Evolutionary conservation across 192 early-diverging fungal species (phyloP), one percentile per base, ranked within the genome.

Genomic region (Coemansia sp.): DNA sequence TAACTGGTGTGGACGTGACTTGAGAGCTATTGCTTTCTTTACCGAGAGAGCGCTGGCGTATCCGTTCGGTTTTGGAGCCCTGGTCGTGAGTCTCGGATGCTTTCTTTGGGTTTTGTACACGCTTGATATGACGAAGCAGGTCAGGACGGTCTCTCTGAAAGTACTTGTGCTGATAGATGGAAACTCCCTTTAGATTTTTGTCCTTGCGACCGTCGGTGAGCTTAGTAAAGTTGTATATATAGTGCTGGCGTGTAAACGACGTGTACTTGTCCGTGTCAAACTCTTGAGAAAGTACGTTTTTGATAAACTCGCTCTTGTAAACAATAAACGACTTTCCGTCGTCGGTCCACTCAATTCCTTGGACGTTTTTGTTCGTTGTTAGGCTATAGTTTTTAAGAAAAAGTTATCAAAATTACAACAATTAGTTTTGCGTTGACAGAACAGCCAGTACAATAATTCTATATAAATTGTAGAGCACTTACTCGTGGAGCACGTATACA

Each of bases 191-290:
- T 5, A 25, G 60, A 4, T 56, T 9, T 29, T 71, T 75, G 19
- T 55, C 32, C 47, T 76, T 81, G 58, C 79, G 73, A n/a, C 70
- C 70, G 47, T 81, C 79, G 9, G 69, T 76, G 4, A 52, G 63
- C 58, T 74, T 70, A 2, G 22, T 22, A 47, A 81, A 81, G 12
- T 63, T 66, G 17, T 81, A 81, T n/a, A 81, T 56, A 49, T 81
- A 74, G 47, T 76, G 60, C 45, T 81, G 79, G 50, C 79, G 79
- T 1, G 62, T 73, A 32, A 81, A 76, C 2, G 79, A 81, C 14
- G 55, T 38, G 29, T 57, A 72, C 55, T 70, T 64, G 2, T 24
- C 15, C 0, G 79, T 81, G 1, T 63, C 25, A 21, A 73, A 81
- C 56, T 73, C 10, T 12, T 49, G 32, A 4, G 62, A 38, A 4